Conservation (phyloP, 345 rosid species). For the Cardiospermum halicacabum region DNA sequence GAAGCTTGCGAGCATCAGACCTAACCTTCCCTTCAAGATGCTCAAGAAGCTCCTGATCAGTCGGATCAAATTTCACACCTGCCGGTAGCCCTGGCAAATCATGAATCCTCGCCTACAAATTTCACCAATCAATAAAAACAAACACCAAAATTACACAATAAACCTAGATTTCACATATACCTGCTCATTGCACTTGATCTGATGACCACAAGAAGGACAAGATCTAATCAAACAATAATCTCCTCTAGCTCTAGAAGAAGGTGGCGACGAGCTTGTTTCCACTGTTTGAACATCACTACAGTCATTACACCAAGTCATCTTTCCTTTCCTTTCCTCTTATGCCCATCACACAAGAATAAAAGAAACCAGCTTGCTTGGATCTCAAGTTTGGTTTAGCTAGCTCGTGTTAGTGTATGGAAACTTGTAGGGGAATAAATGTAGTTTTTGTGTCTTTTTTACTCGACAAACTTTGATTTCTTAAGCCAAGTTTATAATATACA, state of each 20-base stretch:
- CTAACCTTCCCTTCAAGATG: slow-evolving; percentile 91
- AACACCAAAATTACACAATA: no score
- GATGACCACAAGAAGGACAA: slow-evolving; percentile 95
- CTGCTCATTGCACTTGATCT: slow-evolving; percentile 69
- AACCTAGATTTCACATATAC: slow-evolving; percentile 16
- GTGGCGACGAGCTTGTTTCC: slow-evolving; percentile 38
- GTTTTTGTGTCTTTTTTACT: slow-evolving; percentile 27
- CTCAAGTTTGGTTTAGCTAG: slow-evolving; percentile 43
- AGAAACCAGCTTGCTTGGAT: slow-evolving; percentile 49
- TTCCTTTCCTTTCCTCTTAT: slow-evolving; percentile 20
- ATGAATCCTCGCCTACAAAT: slow-evolving; percentile 57
- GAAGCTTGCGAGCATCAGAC: slow-evolving; percentile 64
- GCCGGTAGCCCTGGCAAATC: slow-evolving; percentile 95
- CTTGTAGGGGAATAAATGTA: slow-evolving; percentile 42
- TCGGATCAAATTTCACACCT: slow-evolving; percentile 97
- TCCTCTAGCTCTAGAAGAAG: slow-evolving; percentile 28
- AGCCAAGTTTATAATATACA: slow-evolving; percentile 16
- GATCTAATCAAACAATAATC: slow-evolving; percentile 33
- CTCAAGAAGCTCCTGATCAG: slow-evolving; percentile 92
- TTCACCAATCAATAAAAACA: background rate
- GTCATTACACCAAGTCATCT: slow-evolving; percentile 95
- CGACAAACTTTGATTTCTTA: slow-evolving; percentile 23
- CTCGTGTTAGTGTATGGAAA: slow-evolving; percentile 24
- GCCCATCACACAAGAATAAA: slow-evolving; percentile 29
- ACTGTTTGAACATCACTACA: slow-evolving; percentile 59